Evolutionary conservation across 2,329 filamentous ascomycete genomes (phyloP).

Genomic region (Hymenoscyphus linearis): DNA sequence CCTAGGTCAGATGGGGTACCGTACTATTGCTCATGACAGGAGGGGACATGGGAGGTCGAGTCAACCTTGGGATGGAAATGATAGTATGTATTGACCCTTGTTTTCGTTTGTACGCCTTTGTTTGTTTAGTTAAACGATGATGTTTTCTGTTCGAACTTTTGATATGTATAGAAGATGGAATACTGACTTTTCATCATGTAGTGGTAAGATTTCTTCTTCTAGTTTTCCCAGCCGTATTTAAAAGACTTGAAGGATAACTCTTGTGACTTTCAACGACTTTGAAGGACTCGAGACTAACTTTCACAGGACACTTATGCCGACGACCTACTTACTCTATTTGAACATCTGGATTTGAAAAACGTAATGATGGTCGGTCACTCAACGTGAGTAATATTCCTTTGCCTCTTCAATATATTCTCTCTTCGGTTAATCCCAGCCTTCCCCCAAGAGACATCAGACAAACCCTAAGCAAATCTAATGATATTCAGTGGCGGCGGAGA

Average conservation of each 20-base stretch:
- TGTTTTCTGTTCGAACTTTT: no score
- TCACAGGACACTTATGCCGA: constrained; percentile 37
- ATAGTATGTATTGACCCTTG: neutral
- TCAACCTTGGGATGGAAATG: constrained; percentile 35
- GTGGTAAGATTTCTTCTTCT: no score
- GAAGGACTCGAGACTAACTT: no score
- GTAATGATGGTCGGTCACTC: constrained; percentile 36
- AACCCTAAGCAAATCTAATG: neutral
- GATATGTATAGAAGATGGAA: no score
- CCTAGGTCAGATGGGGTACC: constrained; percentile 34
- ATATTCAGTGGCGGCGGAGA: constrained; percentile 39
- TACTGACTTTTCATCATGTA: constrained; percentile 28
- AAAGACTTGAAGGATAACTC: no score
- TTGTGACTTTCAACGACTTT: no score
- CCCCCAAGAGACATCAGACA: neutral
- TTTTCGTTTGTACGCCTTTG: neutral
- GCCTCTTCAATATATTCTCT: neutral
- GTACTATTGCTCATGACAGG: constrained; percentile 35
- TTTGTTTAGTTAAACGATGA: neutral
- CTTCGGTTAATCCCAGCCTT: neutral
- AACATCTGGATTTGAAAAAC: constrained; percentile 33
- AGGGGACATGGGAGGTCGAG: constrained; percentile 37
- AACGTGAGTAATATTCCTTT: neutral
- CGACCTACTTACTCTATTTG: constrained; percentile 35
- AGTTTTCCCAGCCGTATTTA: no score